Percentiles rank a stretch among this genome's conserved stretches.
Conservation (phyloP, 345 rosid genomes). For the Lepidium sativum region DNA sequence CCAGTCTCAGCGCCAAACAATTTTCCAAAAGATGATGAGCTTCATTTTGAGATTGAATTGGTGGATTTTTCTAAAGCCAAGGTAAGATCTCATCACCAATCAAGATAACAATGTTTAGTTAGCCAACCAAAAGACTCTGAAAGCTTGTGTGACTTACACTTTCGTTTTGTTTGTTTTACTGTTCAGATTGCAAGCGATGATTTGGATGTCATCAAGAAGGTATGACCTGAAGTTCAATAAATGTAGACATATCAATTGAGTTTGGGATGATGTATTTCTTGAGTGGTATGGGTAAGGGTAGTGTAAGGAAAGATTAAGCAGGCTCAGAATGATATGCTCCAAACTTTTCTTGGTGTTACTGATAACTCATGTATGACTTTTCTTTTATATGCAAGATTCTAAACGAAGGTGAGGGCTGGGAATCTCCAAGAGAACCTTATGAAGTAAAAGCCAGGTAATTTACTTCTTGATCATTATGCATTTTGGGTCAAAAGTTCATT, state of each 20-base stretch:
- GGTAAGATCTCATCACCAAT: slow-evolving; percentile 37
- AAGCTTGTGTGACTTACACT: neutral
- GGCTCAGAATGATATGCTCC: neutral
- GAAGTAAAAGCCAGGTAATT: slow-evolving; percentile 80
- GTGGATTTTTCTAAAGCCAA: slow-evolving; percentile 72
- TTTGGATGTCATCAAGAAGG: slow-evolving; percentile 88
- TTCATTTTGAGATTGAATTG: slow-evolving; percentile 95
- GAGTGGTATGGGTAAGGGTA: slow-evolving; percentile 5
- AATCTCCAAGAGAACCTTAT: slow-evolving; percentile 87
- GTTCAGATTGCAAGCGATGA: slow-evolving; percentile 80
- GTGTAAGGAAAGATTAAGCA: neutral
- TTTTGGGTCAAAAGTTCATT: slow-evolving; percentile 1
- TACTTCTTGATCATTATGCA: slow-evolving; percentile 7
- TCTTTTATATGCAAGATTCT: slow-evolving; percentile 40
- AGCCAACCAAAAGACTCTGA: neutral
- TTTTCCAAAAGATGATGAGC: slow-evolving; percentile 88
- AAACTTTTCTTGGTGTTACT: neutral
- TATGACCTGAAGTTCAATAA: slow-evolving; percentile 19
- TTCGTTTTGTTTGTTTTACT: slow-evolving; percentile 11
- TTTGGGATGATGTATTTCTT: neutral
- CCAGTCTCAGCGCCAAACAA: slow-evolving; percentile 57
- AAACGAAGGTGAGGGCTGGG: slow-evolving; percentile 91
- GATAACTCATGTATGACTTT: slow-evolving; percentile 6
- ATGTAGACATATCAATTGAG: neutral
- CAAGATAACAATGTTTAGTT: neutral